Base-by-base conservation (phyloP, 2,329 filamentous ascomycete species). In the Nemania abortiva region DNA sequence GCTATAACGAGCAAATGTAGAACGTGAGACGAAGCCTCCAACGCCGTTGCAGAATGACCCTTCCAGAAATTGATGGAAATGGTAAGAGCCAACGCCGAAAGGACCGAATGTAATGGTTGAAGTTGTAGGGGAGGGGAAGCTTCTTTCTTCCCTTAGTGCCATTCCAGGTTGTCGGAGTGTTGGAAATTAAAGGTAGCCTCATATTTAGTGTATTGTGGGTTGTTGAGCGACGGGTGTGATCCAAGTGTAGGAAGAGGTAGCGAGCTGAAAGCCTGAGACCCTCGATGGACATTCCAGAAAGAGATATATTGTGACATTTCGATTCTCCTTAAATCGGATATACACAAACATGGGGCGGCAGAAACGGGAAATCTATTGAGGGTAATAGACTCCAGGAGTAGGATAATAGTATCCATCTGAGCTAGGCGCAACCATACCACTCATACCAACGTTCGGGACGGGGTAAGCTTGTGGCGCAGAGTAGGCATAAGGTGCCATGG, bases 401-500 rank as follows among this genome's bases (percentile, higher is more conserved):
- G 88, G 84, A 76, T 91, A 91, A 76, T 95, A 97, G 82, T 92
- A 97, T 69, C 85, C 85, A 79, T 90, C 86, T 76, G 87, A 86
- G 76, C 84, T 89, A 71, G 86, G 88, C 70, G 92, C 92, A 84
- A 94, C 91, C 90, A 96, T 94, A 10, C 92, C 91, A 70, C 90
- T 90, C 88, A 95, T 93, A 52, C 90, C 90, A 69, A 91, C 88
- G 20, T 72, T 72, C 22, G 83, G 78, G 65, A 84, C 83, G 75
- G 78, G 74, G 64, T 90, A 93, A 64, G 84, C 78, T 67, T 84
- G 86, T 47, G 84, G 79, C 6, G 84, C 77, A 64, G 84, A 82
- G 70, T 86, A 87, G 0, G 81, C 66, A 34, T 84, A 82, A 72
- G 79, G 75, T 57, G 82, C 78, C 71, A 88, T 83, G 0, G 87